Evolutionary conservation across 2,329 filamentous ascomycete species (phyloP).

Genomic region (Neocucurbitaria cava): DNA sequence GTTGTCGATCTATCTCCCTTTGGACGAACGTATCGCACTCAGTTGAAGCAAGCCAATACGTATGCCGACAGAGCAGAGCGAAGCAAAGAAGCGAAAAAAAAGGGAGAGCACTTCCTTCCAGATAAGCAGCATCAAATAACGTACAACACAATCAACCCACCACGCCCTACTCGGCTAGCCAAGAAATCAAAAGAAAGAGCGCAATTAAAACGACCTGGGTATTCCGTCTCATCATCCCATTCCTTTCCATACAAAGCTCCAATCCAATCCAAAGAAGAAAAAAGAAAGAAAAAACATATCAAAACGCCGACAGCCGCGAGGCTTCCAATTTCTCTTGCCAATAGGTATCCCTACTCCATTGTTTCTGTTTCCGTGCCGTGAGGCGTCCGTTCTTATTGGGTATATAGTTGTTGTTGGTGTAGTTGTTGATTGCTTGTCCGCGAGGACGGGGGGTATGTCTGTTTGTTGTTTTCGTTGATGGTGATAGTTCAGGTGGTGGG

Average conservation of each 20-base stretch:
- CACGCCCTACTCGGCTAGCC: no score
- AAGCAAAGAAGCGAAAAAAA: not conserved
- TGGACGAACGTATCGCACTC: no score
- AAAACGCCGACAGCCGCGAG: constrained; percentile 41
- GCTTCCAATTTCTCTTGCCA: constrained; percentile 24
- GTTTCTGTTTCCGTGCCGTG: constrained; percentile 40
- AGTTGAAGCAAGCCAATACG: no score
- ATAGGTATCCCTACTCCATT: not conserved
- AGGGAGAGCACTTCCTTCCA: not conserved
- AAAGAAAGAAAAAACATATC: constrained; percentile 7
- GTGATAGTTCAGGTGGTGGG: constrained; percentile 15
- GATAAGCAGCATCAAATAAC: not conserved
- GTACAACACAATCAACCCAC: not conserved
- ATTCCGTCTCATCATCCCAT: no score
- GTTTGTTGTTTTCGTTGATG: constrained; percentile 22
- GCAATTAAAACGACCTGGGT: constrained; percentile 12
- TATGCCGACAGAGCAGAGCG: not conserved
- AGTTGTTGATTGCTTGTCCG: constrained; percentile 28
- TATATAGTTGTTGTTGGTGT: no score
- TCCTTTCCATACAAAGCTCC: not conserved
- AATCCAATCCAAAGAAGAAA: no score
- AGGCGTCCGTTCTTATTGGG: constrained; percentile 41
- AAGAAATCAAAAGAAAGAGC: no score
- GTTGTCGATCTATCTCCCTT: not conserved
- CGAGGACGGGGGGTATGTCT: constrained; percentile 32